phyloP scores from a whole-genome alignment of 208 protist species.

The Trypanosoma platydactyli region DNA sequence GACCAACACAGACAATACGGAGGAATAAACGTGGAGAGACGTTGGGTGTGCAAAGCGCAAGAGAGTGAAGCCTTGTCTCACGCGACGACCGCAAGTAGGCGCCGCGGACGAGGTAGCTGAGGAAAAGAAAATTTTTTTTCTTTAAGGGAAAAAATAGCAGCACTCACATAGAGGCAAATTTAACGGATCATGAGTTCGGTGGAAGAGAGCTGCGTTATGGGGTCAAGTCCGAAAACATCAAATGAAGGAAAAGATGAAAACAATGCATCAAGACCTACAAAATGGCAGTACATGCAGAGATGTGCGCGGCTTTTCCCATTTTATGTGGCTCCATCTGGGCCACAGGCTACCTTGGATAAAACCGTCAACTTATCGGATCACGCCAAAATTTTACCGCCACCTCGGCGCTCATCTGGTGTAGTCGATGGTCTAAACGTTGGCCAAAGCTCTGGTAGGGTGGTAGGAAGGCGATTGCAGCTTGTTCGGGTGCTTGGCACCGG shows the following conservation, averaged over 20 bases:
- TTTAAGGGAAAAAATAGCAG: background rate
- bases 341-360: background rate
- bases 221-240: background rate
- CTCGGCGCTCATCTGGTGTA: background rate
- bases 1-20: no score
- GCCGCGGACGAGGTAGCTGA: no score
- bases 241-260: background rate
- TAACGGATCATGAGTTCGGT: no score
- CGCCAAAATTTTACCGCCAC: background rate
- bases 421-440: background rate
- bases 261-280: background rate
- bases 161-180: background rate
- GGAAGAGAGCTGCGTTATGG: background rate
- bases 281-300: conserved; percentile 6
- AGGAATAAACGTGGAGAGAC: no score
- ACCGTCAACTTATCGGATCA: background rate
- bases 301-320: conserved; percentile 11
- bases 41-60: background rate
- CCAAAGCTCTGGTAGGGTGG: background rate
- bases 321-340: background rate
- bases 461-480: background rate
- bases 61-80: background rate
- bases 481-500: background rate
- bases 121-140: conserved; percentile 3
- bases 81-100: no score